These are phyloP conservation scores for Scenedesmus sp. DNA, from an alignment of 163 green algal species.

Conservation along the genomic window DNA sequence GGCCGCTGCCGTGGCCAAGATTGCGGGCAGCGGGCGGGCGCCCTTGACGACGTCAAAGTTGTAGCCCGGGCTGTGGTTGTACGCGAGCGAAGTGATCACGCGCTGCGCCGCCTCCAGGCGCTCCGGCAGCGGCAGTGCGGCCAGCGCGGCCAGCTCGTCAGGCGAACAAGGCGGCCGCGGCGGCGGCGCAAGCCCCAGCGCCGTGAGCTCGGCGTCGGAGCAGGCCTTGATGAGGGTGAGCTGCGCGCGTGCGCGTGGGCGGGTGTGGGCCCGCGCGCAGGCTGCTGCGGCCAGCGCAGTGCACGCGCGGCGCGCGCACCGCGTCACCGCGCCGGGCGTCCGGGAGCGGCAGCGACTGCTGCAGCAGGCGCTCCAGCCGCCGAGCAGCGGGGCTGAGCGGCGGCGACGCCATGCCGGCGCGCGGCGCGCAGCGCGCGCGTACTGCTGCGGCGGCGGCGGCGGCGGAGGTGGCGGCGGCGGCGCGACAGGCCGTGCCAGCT, in stretches of 20 bases:
- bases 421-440: not conserved
- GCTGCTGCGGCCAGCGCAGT: not conserved
- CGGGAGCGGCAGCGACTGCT: constrained; percentile 4
- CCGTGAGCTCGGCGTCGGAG: constrained; percentile 24
- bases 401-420: not conserved
- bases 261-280: not conserved
- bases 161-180: not conserved
- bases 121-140: not conserved
- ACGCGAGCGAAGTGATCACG: constrained; percentile 46
- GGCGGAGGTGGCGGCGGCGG: too few relatives aligned
- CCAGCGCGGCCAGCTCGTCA: not conserved
- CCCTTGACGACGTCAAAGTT: constrained; percentile 59
- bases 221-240: constrained; percentile 40
- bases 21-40: constrained; percentile 46
- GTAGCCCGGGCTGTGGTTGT: constrained; percentile 59
- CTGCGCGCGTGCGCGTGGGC: not conserved
- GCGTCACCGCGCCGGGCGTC: too few relatives aligned
- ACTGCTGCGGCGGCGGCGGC: constrained; percentile 12
- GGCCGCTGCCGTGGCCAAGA: constrained; percentile 58
- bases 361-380: constrained; percentile 2
- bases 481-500: too few relatives aligned
- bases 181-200: constrained; percentile 10
- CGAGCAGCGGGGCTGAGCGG: not conserved
- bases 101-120: constrained; percentile 21
- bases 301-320: too few relatives aligned